phyloP scores from a whole-genome alignment of 257 asterid genomes.

The Voacanga thouarsii region DNA sequence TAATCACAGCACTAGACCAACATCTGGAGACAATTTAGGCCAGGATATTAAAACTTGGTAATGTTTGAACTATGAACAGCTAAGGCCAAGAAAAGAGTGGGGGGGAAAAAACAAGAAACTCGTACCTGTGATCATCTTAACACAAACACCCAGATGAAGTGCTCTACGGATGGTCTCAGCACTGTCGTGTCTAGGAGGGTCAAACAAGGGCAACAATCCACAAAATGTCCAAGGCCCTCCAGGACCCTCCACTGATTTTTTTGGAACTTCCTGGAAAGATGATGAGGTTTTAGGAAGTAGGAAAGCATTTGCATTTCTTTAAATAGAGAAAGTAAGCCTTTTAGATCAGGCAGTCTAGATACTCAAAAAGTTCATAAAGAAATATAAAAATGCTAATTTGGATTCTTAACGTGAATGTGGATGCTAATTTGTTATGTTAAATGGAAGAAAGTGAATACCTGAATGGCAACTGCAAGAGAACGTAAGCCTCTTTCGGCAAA shows the following conservation, averaged over 20 bases:
- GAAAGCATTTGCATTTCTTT: neutral
- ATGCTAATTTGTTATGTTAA: neutral
- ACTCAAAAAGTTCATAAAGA: neutral
- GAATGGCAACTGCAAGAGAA: slow-evolving; percentile 26
- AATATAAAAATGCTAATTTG: neutral
- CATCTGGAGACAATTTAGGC: neutral
- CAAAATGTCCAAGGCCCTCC: slow-evolving; percentile 34
- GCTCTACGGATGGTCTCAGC: slow-evolving; percentile 32
- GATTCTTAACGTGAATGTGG: neutral
- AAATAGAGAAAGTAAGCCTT: neutral
- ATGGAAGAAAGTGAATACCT: slow-evolving; percentile 10
- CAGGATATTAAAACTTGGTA: neutral
- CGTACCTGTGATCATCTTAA: slow-evolving; percentile 32
- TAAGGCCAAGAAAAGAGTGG: neutral
- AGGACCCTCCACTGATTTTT: slow-evolving; percentile 21
- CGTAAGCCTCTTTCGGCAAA: slow-evolving; percentile 32
- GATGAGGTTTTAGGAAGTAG: slow-evolving; percentile 5
- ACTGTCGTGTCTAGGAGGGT: slow-evolving; percentile 35
- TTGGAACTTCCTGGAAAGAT: slow-evolving; percentile 26
- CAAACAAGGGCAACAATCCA: slow-evolving; percentile 33
- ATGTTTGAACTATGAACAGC: neutral
- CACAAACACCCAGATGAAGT: slow-evolving; percentile 31
- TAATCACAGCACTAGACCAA: too few species aligned
- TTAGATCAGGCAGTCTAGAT: neutral
- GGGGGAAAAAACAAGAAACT: neutral